phyloP scores from a whole-genome alignment of 331 rosid species.

The Quercus phellos region DNA sequence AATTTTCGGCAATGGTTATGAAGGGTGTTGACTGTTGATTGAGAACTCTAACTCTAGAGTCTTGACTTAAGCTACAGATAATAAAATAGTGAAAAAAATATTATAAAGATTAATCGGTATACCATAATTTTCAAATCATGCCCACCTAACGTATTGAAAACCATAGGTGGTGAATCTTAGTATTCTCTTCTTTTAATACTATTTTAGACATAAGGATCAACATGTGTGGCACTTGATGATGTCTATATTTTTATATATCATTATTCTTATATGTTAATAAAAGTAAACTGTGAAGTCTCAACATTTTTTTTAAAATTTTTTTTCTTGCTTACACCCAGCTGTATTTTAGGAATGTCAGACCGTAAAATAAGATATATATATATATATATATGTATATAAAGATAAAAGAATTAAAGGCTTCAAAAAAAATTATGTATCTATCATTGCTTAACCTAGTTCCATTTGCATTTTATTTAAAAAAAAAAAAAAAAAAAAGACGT shows the following conservation, averaged over 20 bases:
- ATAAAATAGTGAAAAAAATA: not conserved
- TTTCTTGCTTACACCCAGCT: not conserved
- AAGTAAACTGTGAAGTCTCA: not conserved
- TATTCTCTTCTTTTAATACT: not conserved
- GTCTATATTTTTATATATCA: not conserved
- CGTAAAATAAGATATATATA: not conserved
- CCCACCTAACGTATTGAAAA: not conserved
- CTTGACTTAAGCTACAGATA: not conserved
- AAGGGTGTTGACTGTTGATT: not conserved
- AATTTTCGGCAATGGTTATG: not conserved
- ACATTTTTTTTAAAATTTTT: not conserved
- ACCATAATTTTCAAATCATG: not conserved
- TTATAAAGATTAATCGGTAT: not conserved
- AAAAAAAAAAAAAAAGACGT: no score
- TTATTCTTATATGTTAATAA: not conserved
- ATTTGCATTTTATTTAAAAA: no score
- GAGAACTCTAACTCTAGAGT: not conserved
- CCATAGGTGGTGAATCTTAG: not conserved
- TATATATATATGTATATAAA: no score
- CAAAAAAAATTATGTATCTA: no score
- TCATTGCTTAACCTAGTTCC: no score
- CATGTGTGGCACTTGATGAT: not conserved
- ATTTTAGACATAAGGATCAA: not conserved
- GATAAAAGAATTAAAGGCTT: no score
- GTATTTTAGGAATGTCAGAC: not conserved